phyloP scores from a whole-genome alignment of 2,329 filamentous ascomycete genomes.

The Colletotrichum cereale region DNA sequence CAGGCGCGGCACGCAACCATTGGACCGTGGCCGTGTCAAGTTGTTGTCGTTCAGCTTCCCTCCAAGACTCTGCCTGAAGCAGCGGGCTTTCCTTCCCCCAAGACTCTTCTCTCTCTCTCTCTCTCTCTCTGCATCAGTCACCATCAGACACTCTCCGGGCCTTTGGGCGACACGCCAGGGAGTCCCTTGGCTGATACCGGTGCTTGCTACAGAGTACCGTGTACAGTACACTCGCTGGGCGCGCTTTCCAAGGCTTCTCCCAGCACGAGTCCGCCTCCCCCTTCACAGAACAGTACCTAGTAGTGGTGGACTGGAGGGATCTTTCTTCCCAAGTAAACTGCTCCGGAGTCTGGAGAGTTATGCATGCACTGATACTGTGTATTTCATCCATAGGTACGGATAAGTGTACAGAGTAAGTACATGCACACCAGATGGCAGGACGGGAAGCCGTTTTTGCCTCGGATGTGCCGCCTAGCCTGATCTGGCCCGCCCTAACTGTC shows the following conservation, averaged over 20 bases:
- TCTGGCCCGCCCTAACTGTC: neutral
- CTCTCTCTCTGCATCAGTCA: no score
- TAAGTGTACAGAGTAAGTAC: no score
- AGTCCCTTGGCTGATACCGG: conserved; percentile 21
- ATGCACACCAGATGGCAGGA: conserved; percentile 26
- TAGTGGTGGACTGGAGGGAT: neutral
- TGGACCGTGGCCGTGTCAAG: conserved; percentile 29
- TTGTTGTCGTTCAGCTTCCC: conserved; percentile 20
- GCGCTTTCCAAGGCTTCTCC: conserved; percentile 18
- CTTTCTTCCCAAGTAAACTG: conserved; percentile 8
- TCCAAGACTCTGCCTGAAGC: conserved; percentile 23
- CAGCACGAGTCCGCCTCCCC: neutral
- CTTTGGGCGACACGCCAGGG: conserved; percentile 2
- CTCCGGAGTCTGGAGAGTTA: conserved; percentile 7
- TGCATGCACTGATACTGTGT: neutral
- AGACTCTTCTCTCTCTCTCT: neutral
- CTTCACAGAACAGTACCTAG: neutral
- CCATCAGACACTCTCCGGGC: neutral
- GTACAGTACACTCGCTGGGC: neutral
- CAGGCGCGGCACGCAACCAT: conserved; percentile 34
- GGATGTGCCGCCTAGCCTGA: neutral
- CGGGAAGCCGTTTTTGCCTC: conserved; percentile 3
- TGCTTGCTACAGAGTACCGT: no score
- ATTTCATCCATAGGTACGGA: neutral
- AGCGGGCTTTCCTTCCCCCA: neutral